Conservation (phyloP, 768 basidiomycete genomes). For the Trametes maxima region DNA sequence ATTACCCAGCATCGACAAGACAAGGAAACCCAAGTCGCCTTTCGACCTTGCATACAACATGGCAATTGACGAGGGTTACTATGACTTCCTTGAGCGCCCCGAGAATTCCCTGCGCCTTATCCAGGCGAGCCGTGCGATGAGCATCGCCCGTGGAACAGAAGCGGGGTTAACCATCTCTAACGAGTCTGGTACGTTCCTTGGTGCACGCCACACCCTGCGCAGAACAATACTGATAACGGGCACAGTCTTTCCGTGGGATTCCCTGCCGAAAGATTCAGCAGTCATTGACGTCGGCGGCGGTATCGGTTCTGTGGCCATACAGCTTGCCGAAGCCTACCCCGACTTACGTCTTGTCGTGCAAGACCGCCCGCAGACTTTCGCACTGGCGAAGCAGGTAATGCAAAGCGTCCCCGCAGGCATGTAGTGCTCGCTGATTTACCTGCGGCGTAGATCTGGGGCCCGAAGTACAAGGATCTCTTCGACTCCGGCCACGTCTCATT, state of each 20-base stretch:
- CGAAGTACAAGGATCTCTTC: conserved; percentile 4
- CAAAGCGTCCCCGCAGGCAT: no score
- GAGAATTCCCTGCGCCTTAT: conserved; percentile 48
- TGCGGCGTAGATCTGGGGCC: conserved; percentile 5
- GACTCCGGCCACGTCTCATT: conserved; percentile 6
- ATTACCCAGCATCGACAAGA: background rate
- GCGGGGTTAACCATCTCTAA: conserved; percentile 15
- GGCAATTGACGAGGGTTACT: conserved; percentile 48
- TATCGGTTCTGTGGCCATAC: conserved; percentile 18
- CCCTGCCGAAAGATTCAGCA: conserved; percentile 4
- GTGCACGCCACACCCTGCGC: no score
- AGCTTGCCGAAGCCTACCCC: conserved; percentile 13
- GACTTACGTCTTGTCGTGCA: conserved; percentile 17
- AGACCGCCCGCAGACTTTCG: conserved; percentile 16
- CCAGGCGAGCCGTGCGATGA: conserved; percentile 71
- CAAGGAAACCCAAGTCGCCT: conserved; percentile 24
- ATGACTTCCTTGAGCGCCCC: conserved; percentile 70
- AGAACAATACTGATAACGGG: background rate
- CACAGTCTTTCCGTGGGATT: conserved; percentile 20
- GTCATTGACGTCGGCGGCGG: conserved; percentile 26
- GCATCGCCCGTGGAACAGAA: conserved; percentile 64
- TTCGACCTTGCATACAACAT: conserved; percentile 68
- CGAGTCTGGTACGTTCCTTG: background rate
- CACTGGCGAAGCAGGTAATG: conserved; percentile 42
- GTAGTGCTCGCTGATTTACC: no score